Percentiles rank a stretch among this genome's conserved stretches.
phyloP scores from a whole-genome alignment of 2,329 filamentous ascomycete species.

The Orbilia oligospora region DNA sequence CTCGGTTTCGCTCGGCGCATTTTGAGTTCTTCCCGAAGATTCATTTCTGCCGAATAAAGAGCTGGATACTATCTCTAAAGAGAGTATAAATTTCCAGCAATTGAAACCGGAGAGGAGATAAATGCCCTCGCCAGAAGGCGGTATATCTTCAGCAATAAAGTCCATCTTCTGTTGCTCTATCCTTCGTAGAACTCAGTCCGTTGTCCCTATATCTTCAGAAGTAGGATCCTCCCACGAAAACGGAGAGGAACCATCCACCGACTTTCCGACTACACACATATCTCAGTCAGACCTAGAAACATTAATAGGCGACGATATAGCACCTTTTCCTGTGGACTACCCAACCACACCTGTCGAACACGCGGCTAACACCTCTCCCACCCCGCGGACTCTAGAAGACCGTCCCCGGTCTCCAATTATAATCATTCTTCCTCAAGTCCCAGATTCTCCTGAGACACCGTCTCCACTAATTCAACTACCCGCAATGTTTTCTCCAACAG shows the following conservation, averaged over 20 bases:
- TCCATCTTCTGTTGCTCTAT: slow-evolving; percentile 23
- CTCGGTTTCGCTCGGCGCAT: slow-evolving; percentile 1
- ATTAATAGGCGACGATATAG: slow-evolving; percentile 10
- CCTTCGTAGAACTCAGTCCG: neutral
- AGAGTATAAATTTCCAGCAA: no score
- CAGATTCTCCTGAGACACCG: slow-evolving; percentile 4
- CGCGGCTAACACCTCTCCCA: neutral
- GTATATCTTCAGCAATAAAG: slow-evolving; percentile 22
- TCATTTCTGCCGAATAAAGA: neutral
- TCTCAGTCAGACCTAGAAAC: neutral
- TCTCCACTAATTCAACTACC: slow-evolving; percentile 10
- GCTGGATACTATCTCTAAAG: neutral
- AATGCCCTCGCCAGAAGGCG: slow-evolving; percentile 9
- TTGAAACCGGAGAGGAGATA: slow-evolving; percentile 4
- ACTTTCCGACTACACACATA: neutral
- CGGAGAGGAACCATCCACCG: neutral
- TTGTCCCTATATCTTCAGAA: neutral
- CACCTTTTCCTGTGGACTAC: neutral
- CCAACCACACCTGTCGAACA: neutral
- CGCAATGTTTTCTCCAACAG: slow-evolving; percentile 45
- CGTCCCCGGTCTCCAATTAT: slow-evolving; percentile 1
- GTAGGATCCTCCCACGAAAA: neutral
- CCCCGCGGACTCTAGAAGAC: neutral
- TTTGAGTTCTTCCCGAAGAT: neutral
- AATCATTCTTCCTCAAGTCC: neutral